phyloP scores from a whole-genome alignment of 768 basidiomycete genomes.

The Russula sp. region DNA sequence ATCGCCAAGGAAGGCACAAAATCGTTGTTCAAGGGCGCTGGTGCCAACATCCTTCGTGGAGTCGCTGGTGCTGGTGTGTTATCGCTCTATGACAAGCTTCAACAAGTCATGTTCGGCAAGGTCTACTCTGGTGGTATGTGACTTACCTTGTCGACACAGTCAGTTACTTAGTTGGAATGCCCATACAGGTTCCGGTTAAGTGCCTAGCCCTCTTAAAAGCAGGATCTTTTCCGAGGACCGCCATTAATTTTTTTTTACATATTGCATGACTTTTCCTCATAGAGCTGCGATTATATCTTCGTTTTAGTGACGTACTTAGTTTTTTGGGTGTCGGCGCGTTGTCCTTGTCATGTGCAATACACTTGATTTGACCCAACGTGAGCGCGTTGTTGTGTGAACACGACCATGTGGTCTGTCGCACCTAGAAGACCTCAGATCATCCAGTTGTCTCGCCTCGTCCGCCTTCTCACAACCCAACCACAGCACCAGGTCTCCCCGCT shows the following conservation, averaged over 20 bases:
- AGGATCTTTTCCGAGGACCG: conserved; percentile 25
- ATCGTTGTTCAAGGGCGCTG: conserved; percentile 99
- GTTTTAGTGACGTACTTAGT: conserved; percentile 30
- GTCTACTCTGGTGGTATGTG: conserved; percentile 91
- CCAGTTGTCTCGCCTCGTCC: conserved; percentile 1
- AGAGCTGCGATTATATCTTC: conserved; percentile 39
- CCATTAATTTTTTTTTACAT: conserved; percentile 37
- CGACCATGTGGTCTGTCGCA: conserved; percentile 1
- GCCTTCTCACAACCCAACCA: neutral
- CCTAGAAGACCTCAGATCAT: neutral
- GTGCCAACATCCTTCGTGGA: conserved; percentile 90
- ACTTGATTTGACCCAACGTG: conserved; percentile 13
- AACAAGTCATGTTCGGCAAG: conserved; percentile 95
- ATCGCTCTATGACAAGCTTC: conserved; percentile 98
- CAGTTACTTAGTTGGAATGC: neutral
- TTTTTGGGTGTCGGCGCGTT: conserved; percentile 30
- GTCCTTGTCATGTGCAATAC: conserved; percentile 21
- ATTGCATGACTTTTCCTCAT: conserved; percentile 36
- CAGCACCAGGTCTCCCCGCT: conserved; percentile 31
- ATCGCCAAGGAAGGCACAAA: conserved; percentile 91
- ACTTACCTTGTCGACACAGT: neutral
- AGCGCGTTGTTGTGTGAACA: neutral
- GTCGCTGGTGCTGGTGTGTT: conserved; percentile 99
- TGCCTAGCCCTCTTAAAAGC: conserved; percentile 29
- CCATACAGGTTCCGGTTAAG: conserved; percentile 44